Base-by-base conservation (phyloP, 306 rosid genomes). In the Cicer judaicum region DNA sequence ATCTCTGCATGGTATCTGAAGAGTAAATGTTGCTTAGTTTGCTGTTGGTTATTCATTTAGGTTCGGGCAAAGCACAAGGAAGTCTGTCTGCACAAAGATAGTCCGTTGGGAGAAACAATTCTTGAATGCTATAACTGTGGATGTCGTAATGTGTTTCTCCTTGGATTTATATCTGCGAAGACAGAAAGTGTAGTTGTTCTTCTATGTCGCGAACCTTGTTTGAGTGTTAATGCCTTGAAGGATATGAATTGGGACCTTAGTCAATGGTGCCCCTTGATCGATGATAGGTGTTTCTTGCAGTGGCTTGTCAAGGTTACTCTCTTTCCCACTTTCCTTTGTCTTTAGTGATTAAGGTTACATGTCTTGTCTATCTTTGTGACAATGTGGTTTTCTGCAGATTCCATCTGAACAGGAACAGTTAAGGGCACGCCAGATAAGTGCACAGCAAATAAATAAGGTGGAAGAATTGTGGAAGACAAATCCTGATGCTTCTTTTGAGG, bases 211-310 rank as follows among this genome's bases (percentile, higher is more conserved):
- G 99, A 95, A 78, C 99, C 99, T 80, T 95, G 99, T 86, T 85
- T 95, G 87, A 95, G 91, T 84, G 98, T 92, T 60, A 95, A 95
- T 92, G 99, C 99, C 52, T 85, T 95, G 88, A 95, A 95, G 95
- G 99, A 95, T 83, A 92, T 95, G 99, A 95, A 95, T 81, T 95
- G 99, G 99, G 99, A 95, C 84, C 87, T 95, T 78, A 90, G 98
- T 84, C 99, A 95, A 80, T 95, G 99, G 99, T 95, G 98, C 71
- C 99, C 99, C 75, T 85, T 95, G 87, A 95, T 95, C 74, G 98
- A 92, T 84, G 99, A 95, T 85, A 85, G 99, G 85, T 95, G 99
- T 82, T 95, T 95, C 87, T 78, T 95, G 85, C 99, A 95, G 88
- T 95, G 99, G 99, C 97, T 95, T 69, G 99, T 95, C 64, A 95